These are phyloP conservation scores for Eucommia ulmoides DNA, from an alignment of 257 asterid species.

Conservation along the genomic window DNA sequence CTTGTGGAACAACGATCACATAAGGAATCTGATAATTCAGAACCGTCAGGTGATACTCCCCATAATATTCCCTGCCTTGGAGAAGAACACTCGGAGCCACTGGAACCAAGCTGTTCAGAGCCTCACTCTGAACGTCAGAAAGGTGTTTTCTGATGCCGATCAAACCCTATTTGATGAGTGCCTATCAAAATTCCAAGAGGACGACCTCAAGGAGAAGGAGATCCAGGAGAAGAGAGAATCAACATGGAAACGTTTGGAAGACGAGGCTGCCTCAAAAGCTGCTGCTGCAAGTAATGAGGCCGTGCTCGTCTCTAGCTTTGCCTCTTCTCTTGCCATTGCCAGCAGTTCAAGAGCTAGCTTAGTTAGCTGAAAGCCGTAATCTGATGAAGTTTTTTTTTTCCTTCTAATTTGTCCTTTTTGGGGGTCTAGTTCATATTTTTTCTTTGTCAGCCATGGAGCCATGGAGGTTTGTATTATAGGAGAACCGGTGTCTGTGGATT, in stretches of 20 bases:
- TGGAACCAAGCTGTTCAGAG: conserved; percentile 59
- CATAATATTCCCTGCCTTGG: conserved; percentile 37
- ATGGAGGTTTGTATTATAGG: too few relatives aligned
- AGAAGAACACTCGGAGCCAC: conserved; percentile 30
- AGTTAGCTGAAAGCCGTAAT: too few relatives aligned
- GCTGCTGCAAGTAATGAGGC: conserved; percentile 24
- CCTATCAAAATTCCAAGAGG: conserved; percentile 28
- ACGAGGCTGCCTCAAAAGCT: conserved; percentile 24
- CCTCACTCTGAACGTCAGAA: conserved; percentile 38
- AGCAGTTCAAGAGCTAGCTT: conserved; percentile 19
- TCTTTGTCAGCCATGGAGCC: too few relatives aligned
- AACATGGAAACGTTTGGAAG: conserved; percentile 44
- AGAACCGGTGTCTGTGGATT: too few relatives aligned
- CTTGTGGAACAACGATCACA: conserved; percentile 55
- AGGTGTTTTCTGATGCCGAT: conserved; percentile 43
- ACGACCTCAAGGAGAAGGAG: conserved; percentile 32
- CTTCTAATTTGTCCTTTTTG: too few relatives aligned
- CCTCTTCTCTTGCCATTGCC: conserved; percentile 38
- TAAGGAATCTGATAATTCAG: conserved; percentile 28
- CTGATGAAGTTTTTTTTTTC: too few relatives aligned
- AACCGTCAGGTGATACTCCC: conserved; percentile 41
- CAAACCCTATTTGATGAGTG: conserved; percentile 37
- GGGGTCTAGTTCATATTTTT: too few relatives aligned
- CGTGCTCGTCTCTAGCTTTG: conserved; percentile 31
- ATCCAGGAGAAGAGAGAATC: conserved; percentile 25